These are phyloP conservation scores for Isabelozyma heimii DNA, from an alignment of 805 yeast genomes.

Conservation along the genomic window DNA sequence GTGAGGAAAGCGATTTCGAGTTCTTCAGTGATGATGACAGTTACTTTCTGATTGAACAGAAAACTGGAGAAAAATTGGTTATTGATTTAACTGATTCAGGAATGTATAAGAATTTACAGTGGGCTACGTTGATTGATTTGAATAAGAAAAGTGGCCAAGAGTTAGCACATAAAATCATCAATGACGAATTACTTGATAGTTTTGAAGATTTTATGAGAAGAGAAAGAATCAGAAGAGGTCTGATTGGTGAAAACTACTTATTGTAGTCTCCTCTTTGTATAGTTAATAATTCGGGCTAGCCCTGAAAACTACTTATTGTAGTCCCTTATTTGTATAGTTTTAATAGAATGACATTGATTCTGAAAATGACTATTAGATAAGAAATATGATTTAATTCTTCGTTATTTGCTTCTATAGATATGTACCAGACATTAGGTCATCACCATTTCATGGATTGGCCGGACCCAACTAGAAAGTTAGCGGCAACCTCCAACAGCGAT, in stretches of 20 bases:
- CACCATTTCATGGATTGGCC: conserved; percentile 92
- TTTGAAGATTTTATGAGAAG: conserved; percentile 27
- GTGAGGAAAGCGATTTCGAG: conserved; percentile 1
- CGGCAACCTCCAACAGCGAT: conserved; percentile 96
- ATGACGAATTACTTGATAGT: conserved; percentile 25
- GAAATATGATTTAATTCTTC: too few relatives aligned
- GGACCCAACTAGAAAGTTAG: conserved; percentile 41
- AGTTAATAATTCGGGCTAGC: not conserved
- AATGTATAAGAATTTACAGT: conserved; percentile 38
- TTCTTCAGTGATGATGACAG: conserved; percentile 1
- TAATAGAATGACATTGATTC: too few relatives aligned
- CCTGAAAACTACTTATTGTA: not conserved
- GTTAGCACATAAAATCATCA: conserved; percentile 27
- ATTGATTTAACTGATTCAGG: conserved; percentile 45
- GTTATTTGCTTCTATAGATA: conserved; percentile 6
- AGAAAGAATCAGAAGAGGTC: conserved; percentile 37
- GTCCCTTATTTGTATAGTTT: not conserved
- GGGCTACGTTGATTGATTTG: conserved; percentile 36
- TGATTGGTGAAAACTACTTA: conserved; percentile 43
- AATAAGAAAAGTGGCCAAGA: conserved; percentile 20
- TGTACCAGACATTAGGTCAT: conserved; percentile 91
- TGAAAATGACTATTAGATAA: too few relatives aligned
- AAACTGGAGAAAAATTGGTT: conserved; percentile 12
- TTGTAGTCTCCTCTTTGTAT: not conserved
- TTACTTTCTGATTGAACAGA: not conserved